Evolutionary conservation across 257 asterid species (phyloP).

Genomic region (Solanum clarkiae): DNA sequence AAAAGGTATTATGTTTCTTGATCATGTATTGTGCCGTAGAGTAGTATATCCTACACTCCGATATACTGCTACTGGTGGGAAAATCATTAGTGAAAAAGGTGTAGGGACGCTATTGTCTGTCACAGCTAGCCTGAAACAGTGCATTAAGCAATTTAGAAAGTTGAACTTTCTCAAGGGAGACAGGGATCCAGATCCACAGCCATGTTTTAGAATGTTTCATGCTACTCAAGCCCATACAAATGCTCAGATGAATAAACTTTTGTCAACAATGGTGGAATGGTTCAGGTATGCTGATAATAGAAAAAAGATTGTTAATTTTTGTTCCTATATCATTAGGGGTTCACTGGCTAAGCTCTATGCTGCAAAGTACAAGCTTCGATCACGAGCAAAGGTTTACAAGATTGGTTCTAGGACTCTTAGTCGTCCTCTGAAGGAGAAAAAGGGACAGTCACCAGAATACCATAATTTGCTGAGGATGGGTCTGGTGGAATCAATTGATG

Average conservation of each 20-base stretch:
- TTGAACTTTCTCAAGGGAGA: slow-evolving; percentile 79
- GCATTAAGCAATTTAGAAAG: slow-evolving; percentile 83
- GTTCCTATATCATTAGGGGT: slow-evolving; percentile 88
- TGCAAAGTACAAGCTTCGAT: slow-evolving; percentile 89
- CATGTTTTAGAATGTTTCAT: slow-evolving; percentile 96
- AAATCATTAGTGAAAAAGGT: slow-evolving; percentile 92
- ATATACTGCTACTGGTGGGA: slow-evolving; percentile 95
- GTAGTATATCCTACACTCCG: slow-evolving; percentile 93
- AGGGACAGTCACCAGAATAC: slow-evolving; percentile 90
- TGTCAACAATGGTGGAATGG: slow-evolving; percentile 93
- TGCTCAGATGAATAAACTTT: slow-evolving; percentile 92
- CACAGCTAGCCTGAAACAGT: slow-evolving; percentile 92
- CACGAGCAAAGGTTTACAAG: slow-evolving; percentile 91
- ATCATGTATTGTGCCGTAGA: slow-evolving; percentile 85
- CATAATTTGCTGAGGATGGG: slow-evolving; percentile 93
- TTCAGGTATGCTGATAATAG: slow-evolving; percentile 92
- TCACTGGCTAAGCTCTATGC: slow-evolving; percentile 98
- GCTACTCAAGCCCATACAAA: slow-evolving; percentile 98
- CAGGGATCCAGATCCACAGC: slow-evolving; percentile 97
- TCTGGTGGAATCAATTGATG: slow-evolving; percentile 86
- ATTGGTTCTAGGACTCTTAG: slow-evolving; percentile 73
- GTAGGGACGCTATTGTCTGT: slow-evolving; percentile 88
- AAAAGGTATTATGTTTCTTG: slow-evolving; percentile 95
- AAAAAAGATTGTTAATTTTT: slow-evolving; percentile 85
- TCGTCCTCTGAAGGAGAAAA: slow-evolving; percentile 89